Evolutionary conservation across 768 basidiomycete species (phyloP).

Genomic region (Leucosporidium creatinivorum): DNA sequence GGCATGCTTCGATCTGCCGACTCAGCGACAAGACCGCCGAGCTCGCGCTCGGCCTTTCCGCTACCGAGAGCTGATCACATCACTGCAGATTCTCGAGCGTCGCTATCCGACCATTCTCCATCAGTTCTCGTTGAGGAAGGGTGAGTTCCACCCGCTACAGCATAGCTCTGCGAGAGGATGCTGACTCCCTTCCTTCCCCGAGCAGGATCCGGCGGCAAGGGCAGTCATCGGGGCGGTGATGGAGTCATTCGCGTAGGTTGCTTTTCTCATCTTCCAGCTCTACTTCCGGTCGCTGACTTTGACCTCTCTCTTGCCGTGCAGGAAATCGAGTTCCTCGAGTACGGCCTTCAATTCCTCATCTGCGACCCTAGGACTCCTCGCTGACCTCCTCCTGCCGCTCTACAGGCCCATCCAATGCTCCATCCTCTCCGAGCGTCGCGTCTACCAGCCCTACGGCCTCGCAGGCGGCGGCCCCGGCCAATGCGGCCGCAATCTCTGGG

Average conservation of each 20-base stretch:
- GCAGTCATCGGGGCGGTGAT: slow-evolving; percentile 60
- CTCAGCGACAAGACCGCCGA: too few relatives aligned
- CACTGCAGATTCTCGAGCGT: slow-evolving; percentile 59
- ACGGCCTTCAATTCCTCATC: background rate
- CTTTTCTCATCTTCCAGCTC: background rate
- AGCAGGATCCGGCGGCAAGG: slow-evolving; percentile 27
- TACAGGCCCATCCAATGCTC: slow-evolving; percentile 68
- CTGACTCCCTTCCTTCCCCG: background rate
- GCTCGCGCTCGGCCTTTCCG: too few relatives aligned
- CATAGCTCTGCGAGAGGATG: background rate
- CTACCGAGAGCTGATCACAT: too few relatives aligned
- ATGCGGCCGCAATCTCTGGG: slow-evolving; percentile 76
- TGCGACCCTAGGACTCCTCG: background rate
- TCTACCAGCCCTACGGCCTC: slow-evolving; percentile 76
- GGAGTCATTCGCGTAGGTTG: slow-evolving; percentile 56
- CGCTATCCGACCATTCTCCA: slow-evolving; percentile 88
- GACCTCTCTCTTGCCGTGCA: background rate
- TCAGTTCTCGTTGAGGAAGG: slow-evolving; percentile 49
- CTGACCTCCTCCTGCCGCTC: background rate
- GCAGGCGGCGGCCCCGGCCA: slow-evolving; percentile 67
- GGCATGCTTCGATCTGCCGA: too few relatives aligned
- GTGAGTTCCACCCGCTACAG: too few relatives aligned
- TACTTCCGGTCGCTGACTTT: background rate
- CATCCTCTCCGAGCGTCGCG: slow-evolving; percentile 78
- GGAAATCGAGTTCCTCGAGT: slow-evolving; percentile 65